Evolutionary conservation across 805 yeast genomes (phyloP).

Genomic region (Wickerhamomyces xylosicus): DNA sequence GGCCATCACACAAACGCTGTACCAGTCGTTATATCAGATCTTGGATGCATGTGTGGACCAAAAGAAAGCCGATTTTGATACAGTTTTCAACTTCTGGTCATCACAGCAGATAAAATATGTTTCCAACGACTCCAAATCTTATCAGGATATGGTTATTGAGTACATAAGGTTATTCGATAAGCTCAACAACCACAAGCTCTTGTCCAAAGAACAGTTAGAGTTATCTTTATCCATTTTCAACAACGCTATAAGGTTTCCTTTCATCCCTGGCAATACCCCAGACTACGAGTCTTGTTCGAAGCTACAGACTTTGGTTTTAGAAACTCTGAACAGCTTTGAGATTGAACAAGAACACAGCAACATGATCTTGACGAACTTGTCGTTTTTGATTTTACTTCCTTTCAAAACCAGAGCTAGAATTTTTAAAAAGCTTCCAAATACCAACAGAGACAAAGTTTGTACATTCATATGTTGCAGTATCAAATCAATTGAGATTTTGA

Average conservation of each 20-base stretch:
- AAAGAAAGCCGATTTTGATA: conserved; percentile 24
- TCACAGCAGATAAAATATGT: conserved; percentile 33
- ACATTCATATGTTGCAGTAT: conserved; percentile 54
- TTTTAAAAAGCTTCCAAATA: conserved; percentile 37
- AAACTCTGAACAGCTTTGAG: conserved; percentile 28
- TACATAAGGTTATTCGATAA: conserved; percentile 43
- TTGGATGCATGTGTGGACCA: conserved; percentile 25
- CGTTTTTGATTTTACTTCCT: conserved; percentile 44
- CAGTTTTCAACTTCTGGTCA: conserved; percentile 43
- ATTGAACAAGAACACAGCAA: conserved; percentile 25
- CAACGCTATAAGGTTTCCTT: conserved; percentile 62
- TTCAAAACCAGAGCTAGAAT: conserved; percentile 51
- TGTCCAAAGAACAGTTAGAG: conserved; percentile 28
- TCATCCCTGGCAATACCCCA: conserved; percentile 43
- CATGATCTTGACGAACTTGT: conserved; percentile 43
- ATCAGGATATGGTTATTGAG: conserved; percentile 52
- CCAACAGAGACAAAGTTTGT: conserved; percentile 37
- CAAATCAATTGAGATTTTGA: conserved; percentile 31
- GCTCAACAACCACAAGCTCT: conserved; percentile 28
- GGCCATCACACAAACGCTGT: conserved; percentile 46
- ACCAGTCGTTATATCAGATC: conserved; percentile 40
- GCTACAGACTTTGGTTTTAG: conserved; percentile 51
- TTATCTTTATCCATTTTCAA: conserved; percentile 48
- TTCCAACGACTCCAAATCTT: conserved; percentile 26
- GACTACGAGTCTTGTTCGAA: conserved; percentile 52